Evolutionary conservation across 2,329 filamentous ascomycete genomes (phyloP).

Genomic region (Aspergillus latus): DNA sequence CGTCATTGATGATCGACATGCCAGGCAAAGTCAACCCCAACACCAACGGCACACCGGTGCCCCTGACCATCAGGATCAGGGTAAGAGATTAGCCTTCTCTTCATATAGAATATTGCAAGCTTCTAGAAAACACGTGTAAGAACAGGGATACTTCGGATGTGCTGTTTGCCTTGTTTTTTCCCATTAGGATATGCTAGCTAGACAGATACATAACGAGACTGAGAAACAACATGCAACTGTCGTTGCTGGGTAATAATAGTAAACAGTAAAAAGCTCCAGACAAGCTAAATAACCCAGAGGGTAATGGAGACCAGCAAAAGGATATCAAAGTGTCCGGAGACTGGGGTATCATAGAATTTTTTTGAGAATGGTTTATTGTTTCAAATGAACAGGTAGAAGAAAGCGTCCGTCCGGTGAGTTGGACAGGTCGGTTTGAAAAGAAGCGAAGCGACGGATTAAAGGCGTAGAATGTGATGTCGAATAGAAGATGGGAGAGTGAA

Average conservation of each 20-base stretch:
- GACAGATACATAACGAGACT: not conserved
- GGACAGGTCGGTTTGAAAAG: not conserved
- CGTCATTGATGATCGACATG: not conserved
- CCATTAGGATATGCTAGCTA: not conserved
- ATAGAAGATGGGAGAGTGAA: not conserved
- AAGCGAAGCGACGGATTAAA: conserved; percentile 12
- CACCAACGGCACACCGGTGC: not conserved
- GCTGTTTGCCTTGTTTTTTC: not conserved
- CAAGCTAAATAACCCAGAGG: not conserved
- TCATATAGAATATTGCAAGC: not conserved
- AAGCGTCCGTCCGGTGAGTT: not conserved
- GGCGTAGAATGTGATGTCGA: not conserved
- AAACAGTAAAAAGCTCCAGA: not conserved
- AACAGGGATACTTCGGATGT: not conserved
- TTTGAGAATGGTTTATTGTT: not conserved
- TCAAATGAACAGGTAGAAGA: not conserved
- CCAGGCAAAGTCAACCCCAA: not conserved
- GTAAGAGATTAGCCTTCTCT: not conserved
- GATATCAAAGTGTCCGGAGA: not conserved
- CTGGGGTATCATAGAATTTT: conserved; percentile 8
- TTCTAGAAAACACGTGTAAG: no score
- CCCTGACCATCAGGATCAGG: not conserved
- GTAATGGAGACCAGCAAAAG: not conserved
- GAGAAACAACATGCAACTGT: not conserved
- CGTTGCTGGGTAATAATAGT: not conserved